Conservation (phyloP, 768 basidiomycete genomes). For the Auriscalpium microsporum region DNA sequence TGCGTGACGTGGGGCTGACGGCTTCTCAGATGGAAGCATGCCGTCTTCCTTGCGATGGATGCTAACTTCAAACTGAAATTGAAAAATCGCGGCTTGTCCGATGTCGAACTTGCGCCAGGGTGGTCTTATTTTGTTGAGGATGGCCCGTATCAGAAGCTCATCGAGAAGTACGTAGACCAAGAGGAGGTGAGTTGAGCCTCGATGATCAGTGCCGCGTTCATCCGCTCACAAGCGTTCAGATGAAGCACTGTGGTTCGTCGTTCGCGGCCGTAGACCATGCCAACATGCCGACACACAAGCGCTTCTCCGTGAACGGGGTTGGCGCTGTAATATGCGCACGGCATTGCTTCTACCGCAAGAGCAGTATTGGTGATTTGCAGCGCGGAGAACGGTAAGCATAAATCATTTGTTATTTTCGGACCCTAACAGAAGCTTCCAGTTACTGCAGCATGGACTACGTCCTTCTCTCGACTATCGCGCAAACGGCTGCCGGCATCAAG, state of each 20-base stretch:
- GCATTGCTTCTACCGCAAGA: not conserved
- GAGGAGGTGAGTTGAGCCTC: slow-evolving; percentile 18
- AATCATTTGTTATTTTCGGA: no score
- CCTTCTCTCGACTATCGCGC: slow-evolving; percentile 1
- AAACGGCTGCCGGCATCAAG: not conserved
- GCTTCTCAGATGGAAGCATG: not conserved
- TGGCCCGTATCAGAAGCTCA: not conserved
- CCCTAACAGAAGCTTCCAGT: not conserved
- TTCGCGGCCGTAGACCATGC: slow-evolving; percentile 2
- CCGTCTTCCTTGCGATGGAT: slow-evolving; percentile 7
- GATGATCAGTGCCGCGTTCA: not conserved
- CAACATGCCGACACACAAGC: not conserved
- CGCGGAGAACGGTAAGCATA: not conserved
- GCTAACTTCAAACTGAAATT: slow-evolving; percentile 4
- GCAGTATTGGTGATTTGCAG: not conserved
- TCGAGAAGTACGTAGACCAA: not conserved
- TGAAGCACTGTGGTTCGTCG: not conserved
- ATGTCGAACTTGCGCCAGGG: not conserved
- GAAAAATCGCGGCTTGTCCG: not conserved
- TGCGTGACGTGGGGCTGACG: not conserved
- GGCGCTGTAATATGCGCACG: slow-evolving; percentile 8
- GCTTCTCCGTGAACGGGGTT: slow-evolving; percentile 3
- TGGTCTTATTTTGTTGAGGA: slow-evolving; percentile 2
- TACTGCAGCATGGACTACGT: slow-evolving; percentile 20
- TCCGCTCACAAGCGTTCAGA: not conserved